phyloP scores from a whole-genome alignment of 257 asterid species.

The Paulownia fortunei region DNA sequence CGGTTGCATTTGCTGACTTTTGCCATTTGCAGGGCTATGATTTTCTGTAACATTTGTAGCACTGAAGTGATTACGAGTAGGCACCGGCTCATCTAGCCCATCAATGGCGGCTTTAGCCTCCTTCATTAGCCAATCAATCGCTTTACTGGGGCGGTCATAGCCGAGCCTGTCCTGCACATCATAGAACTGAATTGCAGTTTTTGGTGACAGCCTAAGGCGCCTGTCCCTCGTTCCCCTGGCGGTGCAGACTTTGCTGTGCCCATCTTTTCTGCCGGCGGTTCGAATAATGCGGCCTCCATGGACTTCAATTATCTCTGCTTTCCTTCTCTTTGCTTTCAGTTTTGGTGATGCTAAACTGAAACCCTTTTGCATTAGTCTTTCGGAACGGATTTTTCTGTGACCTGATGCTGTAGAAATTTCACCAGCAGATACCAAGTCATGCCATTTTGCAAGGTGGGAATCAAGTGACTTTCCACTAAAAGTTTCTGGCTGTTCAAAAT shows the following conservation, averaged over 20 bases:
- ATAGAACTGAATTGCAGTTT: slow-evolving; percentile 60
- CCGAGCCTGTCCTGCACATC: slow-evolving; percentile 73
- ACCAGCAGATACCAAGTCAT: neutral
- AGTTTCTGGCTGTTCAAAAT: neutral
- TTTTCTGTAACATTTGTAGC: neutral
- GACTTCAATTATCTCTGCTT: slow-evolving; percentile 16
- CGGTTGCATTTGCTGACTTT: neutral
- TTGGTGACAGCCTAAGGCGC: slow-evolving; percentile 57
- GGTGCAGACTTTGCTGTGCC: slow-evolving; percentile 66
- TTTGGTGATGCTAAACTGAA: slow-evolving; percentile 6
- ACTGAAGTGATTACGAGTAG: neutral
- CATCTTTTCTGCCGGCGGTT: slow-evolving; percentile 47
- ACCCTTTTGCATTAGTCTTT: slow-evolving; percentile 14
- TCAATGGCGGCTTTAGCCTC: slow-evolving; percentile 64
- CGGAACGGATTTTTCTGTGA: neutral
- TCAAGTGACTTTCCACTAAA: neutral
- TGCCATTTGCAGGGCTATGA: neutral
- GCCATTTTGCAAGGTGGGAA: slow-evolving; percentile 14
- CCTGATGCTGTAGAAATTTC: neutral
- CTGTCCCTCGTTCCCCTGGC: slow-evolving; percentile 57
- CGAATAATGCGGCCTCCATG: slow-evolving; percentile 41
- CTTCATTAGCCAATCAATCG: slow-evolving; percentile 68
- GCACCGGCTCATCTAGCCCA: slow-evolving; percentile 26
- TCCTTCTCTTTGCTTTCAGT: slow-evolving; percentile 32
- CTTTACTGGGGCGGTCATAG: slow-evolving; percentile 63